These are phyloP conservation scores for Mucor ambiguus DNA, from an alignment of 371 early-diverging fungal species.

Conservation along the genomic window DNA sequence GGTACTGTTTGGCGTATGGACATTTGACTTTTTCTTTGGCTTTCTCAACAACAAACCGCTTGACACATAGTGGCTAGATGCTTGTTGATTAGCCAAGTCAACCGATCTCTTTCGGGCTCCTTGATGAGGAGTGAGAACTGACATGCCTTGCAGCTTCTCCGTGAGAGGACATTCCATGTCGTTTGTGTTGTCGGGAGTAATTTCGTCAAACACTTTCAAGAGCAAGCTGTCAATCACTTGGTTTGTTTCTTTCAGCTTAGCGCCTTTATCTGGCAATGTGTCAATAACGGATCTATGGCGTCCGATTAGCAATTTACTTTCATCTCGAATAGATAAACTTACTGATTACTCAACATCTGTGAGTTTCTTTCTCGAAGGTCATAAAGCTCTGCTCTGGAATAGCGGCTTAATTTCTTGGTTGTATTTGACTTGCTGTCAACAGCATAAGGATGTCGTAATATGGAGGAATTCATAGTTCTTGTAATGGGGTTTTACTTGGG, in stretches of 20 bases:
- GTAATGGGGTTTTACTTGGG: not conserved
- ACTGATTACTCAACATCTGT: slow-evolving; percentile 22
- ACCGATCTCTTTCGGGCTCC: slow-evolving; percentile 30
- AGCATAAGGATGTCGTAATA: not conserved
- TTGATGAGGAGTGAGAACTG: slow-evolving; percentile 25
- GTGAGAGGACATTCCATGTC: slow-evolving; percentile 22
- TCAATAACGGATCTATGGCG: slow-evolving; percentile 13
- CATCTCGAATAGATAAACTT: not conserved
- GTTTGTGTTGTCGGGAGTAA: slow-evolving; percentile 13
- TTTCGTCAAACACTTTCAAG: slow-evolving; percentile 10
- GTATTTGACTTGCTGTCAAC: slow-evolving; percentile 6
- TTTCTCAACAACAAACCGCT: slow-evolving; percentile 17
- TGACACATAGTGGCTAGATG: slow-evolving; percentile 11
- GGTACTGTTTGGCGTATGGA: slow-evolving; percentile 9
- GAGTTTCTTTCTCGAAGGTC: slow-evolving; percentile 19
- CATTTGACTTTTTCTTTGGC: slow-evolving; percentile 6
- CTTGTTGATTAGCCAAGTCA: slow-evolving; percentile 28
- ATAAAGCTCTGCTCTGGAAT: slow-evolving; percentile 19
- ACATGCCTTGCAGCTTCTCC: slow-evolving; percentile 22
- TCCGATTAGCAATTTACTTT: not conserved
- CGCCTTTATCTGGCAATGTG: slow-evolving; percentile 30
- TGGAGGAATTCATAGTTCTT: not conserved
- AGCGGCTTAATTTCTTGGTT: slow-evolving; percentile 12
- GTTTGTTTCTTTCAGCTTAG: slow-evolving; percentile 24
- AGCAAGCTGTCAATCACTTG: slow-evolving; percentile 19